Evolutionary conservation across 352 stramenopile species (phyloP).

Genomic region (Phytophthora niederhauseri): DNA sequence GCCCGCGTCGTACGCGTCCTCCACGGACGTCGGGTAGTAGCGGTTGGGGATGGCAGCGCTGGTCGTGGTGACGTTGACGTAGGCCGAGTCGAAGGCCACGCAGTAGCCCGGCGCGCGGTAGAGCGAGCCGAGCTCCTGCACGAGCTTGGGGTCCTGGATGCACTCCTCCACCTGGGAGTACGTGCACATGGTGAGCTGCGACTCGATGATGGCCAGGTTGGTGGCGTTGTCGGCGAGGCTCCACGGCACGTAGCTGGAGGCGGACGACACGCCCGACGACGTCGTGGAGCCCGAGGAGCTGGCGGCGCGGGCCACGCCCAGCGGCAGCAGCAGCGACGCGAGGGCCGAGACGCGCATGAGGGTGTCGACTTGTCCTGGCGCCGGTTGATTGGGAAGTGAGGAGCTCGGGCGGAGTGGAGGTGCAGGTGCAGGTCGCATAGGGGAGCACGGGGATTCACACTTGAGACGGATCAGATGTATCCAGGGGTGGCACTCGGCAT

Average conservation of each 20-base stretch:
- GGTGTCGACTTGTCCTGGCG: conserved; percentile 1
- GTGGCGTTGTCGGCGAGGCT: conserved; percentile 50
- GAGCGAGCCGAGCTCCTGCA: conserved; percentile 46
- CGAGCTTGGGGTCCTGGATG: conserved; percentile 43
- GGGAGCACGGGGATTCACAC: neutral
- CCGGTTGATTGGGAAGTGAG: conserved; percentile 20
- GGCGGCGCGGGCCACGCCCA: conserved; percentile 13
- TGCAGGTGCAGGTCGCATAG: conserved; percentile 8
- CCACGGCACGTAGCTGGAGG: conserved; percentile 42
- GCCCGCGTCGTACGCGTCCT: conserved; percentile 50
- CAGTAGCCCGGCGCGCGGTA: conserved; percentile 51
- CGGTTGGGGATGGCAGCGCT: conserved; percentile 51
- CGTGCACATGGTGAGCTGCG: conserved; percentile 59
- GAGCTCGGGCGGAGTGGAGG: neutral
- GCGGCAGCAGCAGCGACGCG: conserved; percentile 26
- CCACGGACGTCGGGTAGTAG: conserved; percentile 56
- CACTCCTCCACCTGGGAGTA: conserved; percentile 69
- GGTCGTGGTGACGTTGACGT: conserved; percentile 43
- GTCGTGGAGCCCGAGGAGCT: neutral
- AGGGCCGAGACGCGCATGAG: conserved; percentile 17
- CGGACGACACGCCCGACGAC: conserved; percentile 23
- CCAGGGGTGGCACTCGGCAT: conserved; percentile 24
- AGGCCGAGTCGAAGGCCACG: conserved; percentile 54
- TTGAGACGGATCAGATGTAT: conserved; percentile 33
- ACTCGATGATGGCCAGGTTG: conserved; percentile 30